Evolutionary conservation across 2,329 filamentous ascomycete species (phyloP).

Genomic region (Zalaria sp.): DNA sequence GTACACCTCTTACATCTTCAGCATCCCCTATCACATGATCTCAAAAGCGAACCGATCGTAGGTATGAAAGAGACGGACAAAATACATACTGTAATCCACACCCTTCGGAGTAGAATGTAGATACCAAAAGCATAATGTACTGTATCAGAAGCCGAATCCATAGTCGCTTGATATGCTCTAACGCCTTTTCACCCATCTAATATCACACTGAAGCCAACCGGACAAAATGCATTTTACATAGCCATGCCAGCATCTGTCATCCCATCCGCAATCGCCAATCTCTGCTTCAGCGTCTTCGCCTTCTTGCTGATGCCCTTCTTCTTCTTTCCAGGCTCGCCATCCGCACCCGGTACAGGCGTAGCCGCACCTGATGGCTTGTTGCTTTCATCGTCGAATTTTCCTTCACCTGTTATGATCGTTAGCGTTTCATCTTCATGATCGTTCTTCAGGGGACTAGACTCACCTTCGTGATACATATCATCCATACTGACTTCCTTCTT

Average conservation of each 20-base stretch:
- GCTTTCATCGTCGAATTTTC: constrained; percentile 78
- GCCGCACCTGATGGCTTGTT: constrained; percentile 75
- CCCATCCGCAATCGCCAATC: constrained; percentile 34
- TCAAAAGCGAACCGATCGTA: too few species aligned
- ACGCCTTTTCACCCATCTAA: too few species aligned
- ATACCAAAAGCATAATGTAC: too few species aligned
- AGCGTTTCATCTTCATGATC: constrained; percentile 11
- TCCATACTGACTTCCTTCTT: constrained; percentile 63
- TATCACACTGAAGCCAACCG: too few species aligned
- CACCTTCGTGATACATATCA: constrained; percentile 98
- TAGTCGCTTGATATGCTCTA: too few species aligned
- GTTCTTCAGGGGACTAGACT: constrained; percentile 25
- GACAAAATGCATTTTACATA: neutral
- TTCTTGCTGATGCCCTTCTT: constrained; percentile 43
- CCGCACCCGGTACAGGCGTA: constrained; percentile 54
- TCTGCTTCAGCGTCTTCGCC: constrained; percentile 36
- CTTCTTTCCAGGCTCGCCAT: constrained; percentile 32
- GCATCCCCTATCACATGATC: too few species aligned
- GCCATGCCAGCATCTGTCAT: constrained; percentile 10
- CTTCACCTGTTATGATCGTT: constrained; percentile 56
- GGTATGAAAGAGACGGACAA: too few species aligned
- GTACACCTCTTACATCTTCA: too few species aligned
- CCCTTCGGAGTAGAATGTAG: too few species aligned
- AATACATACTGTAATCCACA: too few species aligned
- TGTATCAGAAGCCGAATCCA: too few species aligned